Evolutionary conservation across 176 grass and related monocot species (phyloP).

Genomic region (Bonia amplexicaulis): DNA sequence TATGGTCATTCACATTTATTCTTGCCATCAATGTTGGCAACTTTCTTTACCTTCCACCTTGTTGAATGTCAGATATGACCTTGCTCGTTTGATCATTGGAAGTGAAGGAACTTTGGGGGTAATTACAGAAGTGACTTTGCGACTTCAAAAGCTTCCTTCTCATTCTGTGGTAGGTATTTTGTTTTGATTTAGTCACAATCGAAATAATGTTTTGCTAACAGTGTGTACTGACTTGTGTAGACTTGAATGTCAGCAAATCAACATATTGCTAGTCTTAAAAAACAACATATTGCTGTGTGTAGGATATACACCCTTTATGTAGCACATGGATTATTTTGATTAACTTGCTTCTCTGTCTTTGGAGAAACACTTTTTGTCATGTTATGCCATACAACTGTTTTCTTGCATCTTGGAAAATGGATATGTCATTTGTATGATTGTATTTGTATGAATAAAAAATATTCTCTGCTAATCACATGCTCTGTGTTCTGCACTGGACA

Average conservation of each 20-base stretch:
- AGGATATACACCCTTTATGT: background rate
- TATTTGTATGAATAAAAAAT: background rate
- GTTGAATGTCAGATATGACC: slow-evolving; percentile 71
- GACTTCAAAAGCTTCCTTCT: slow-evolving; percentile 86
- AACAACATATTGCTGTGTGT: background rate
- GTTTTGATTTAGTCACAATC: background rate
- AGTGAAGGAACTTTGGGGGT: slow-evolving; percentile 95
- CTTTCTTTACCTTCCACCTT: background rate
- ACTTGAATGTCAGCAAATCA: background rate
- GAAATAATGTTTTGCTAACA: background rate
- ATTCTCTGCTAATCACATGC: background rate
- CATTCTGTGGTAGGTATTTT: slow-evolving; percentile 76
- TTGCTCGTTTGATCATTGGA: slow-evolving; percentile 88
- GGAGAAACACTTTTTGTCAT: background rate
- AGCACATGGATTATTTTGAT: background rate
- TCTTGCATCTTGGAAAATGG: slow-evolving; percentile 8
- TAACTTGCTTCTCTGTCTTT: background rate
- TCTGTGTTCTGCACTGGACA: background rate
- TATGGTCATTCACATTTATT: background rate
- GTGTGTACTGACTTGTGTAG: background rate
- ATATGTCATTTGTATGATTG: background rate
- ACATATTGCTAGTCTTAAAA: background rate
- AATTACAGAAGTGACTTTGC: slow-evolving; percentile 94
- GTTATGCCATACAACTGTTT: background rate
- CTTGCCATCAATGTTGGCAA: background rate